phyloP scores from a whole-genome alignment of 2,329 filamentous ascomycete species.

The Thielaviopsis musarum region DNA sequence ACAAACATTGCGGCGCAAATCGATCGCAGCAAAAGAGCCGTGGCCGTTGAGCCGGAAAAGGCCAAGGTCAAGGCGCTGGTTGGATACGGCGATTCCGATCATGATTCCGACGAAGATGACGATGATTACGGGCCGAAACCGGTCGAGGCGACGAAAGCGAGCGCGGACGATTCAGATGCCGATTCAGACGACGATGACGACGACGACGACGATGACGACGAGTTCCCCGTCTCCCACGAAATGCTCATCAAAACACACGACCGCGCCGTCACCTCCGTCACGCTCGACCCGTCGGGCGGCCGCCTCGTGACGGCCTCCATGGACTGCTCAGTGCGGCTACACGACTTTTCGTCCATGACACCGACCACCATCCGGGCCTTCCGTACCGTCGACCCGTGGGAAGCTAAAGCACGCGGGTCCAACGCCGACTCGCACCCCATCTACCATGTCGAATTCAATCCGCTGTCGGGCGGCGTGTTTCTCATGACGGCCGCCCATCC shows the following conservation, averaged over 20 bases:
- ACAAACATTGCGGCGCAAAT: conserved; percentile 67
- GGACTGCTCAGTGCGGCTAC: conserved; percentile 80
- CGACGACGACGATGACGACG: conserved; percentile 58
- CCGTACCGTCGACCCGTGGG: conserved; percentile 75
- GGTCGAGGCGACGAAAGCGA: conserved; percentile 24
- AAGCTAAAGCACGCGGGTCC: conserved; percentile 49
- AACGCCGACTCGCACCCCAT: conserved; percentile 74
- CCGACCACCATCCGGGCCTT: conserved; percentile 88
- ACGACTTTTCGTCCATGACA: conserved; percentile 92
- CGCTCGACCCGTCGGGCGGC: conserved; percentile 70
- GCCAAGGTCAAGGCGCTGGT: conserved; percentile 13
- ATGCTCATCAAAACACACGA: conserved; percentile 86
- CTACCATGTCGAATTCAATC: conserved; percentile 75
- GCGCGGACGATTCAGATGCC: conserved; percentile 30
- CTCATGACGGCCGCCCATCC: conserved; percentile 79
- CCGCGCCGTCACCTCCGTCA: conserved; percentile 65
- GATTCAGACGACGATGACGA: conserved; percentile 40
- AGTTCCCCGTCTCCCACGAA: conserved; percentile 86
- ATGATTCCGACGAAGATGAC: conserved; percentile 19
- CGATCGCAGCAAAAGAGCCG: conserved; percentile 50
- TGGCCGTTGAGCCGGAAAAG: conserved; percentile 12
- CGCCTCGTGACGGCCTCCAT: conserved; percentile 79
- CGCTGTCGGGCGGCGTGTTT: conserved; percentile 60
- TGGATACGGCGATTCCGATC: conserved; percentile 1
- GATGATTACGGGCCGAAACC: conserved; percentile 17